Percentiles rank a stretch among this genome's conserved stretches.
phyloP scores from a whole-genome alignment of 2,329 filamentous ascomycete species.

The Colletotrichum gigasporum region DNA sequence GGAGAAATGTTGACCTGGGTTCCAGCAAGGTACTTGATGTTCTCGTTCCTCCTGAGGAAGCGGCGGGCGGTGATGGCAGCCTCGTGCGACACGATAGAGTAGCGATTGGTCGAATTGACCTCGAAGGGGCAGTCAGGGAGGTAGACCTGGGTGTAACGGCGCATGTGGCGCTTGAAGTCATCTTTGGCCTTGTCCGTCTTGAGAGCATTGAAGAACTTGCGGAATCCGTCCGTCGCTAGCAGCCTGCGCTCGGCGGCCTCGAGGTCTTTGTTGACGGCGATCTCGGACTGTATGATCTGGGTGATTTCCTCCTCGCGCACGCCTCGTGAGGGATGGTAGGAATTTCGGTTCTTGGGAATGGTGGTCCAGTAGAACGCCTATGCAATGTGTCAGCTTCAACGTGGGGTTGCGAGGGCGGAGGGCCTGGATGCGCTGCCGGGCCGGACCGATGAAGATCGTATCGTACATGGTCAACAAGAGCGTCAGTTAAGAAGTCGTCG shows the following conservation, averaged over 20 bases:
- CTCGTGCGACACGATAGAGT: slow-evolving; percentile 90
- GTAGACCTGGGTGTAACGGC: slow-evolving; percentile 93
- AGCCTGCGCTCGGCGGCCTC: slow-evolving; percentile 76
- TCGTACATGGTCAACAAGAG: slow-evolving; percentile 91
- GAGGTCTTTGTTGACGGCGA: slow-evolving; percentile 80
- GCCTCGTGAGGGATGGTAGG: slow-evolving; percentile 85
- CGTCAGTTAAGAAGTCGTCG: slow-evolving; percentile 95
- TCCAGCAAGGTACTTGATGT: slow-evolving; percentile 89
- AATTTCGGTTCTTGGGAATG: slow-evolving; percentile 91
- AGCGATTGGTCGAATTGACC: slow-evolving; percentile 89
- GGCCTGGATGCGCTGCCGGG: not conserved
- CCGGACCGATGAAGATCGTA: slow-evolving; percentile 49
- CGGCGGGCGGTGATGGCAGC: slow-evolving; percentile 85
- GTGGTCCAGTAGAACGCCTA: slow-evolving; percentile 97
- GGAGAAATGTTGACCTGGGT: slow-evolving; percentile 93
- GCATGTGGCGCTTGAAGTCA: slow-evolving; percentile 86
- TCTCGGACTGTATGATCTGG: slow-evolving; percentile 69
- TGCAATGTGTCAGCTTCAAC: slow-evolving; percentile 31
- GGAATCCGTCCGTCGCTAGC: slow-evolving; percentile 76
- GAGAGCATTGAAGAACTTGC: slow-evolving; percentile 74
- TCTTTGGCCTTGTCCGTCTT: slow-evolving; percentile 80
- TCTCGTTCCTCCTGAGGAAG: slow-evolving; percentile 81
- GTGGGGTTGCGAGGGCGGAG: slow-evolving; percentile 30
- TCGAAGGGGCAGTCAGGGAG: slow-evolving; percentile 94
- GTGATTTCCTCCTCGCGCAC: slow-evolving; percentile 72